Conservation (phyloP, 495 filamentous ascomycete genomes). For the Rusavskia elegans region DNA sequence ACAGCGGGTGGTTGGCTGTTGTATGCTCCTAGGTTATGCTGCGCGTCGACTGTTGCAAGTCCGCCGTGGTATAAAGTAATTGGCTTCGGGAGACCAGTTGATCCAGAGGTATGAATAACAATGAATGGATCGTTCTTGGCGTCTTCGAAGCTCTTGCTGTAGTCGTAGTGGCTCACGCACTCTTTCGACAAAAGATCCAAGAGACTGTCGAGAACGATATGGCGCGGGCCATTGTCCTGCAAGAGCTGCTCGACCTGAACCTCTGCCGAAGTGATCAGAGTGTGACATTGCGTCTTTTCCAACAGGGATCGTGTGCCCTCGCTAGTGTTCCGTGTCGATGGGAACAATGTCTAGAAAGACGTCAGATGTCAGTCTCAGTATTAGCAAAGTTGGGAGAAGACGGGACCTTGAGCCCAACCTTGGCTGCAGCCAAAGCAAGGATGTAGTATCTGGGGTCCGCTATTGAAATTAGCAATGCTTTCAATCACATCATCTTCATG, state of each 20-base stretch:
- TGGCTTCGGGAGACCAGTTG: slow-evolving; percentile 40
- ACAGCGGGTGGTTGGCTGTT: too few relatives aligned
- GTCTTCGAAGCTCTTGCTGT: slow-evolving; percentile 15
- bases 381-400: not conserved
- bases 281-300: slow-evolving; percentile 7
- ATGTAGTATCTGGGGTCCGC: slow-evolving; percentile 28
- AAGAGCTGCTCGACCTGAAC: slow-evolving; percentile 1
- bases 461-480: too few relatives aligned
- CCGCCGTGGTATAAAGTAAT: slow-evolving; percentile 32
- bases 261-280: not conserved
- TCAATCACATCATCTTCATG: too few relatives aligned
- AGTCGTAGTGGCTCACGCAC: too few relatives aligned
- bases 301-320: slow-evolving; percentile 14
- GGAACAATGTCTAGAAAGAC: slow-evolving; percentile 2
- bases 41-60: slow-evolving; percentile 25
- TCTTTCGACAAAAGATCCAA: slow-evolving; percentile 4
- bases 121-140: slow-evolving; percentile 27
- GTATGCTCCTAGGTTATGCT: not conserved
- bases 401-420: slow-evolving; percentile 15
- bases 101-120: slow-evolving; percentile 45
- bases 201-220: not conserved
- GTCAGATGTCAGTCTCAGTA: too few relatives aligned
- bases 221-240: not conserved
- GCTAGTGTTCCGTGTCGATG: slow-evolving; percentile 15
- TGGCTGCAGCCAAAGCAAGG: slow-evolving; percentile 20